Percentiles rank a stretch among this genome's conserved stretches.
Evolutionary conservation across 257 asterid species (phyloP).

Genomic region (Catharanthus roseus): DNA sequence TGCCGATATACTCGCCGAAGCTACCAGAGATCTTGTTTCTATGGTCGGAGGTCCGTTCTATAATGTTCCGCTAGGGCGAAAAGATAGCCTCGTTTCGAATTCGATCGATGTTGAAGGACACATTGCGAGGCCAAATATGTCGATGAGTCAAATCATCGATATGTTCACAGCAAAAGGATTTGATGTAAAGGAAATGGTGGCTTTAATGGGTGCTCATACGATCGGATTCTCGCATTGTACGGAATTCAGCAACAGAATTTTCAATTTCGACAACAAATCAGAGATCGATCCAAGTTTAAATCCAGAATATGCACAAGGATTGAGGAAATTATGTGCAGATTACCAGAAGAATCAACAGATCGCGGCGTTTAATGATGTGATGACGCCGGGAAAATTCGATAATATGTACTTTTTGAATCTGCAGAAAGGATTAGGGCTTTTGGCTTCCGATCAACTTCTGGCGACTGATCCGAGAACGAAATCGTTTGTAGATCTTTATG

Average conservation of each 20-base stretch:
- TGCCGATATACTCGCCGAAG: slow-evolving; percentile 70
- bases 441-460: slow-evolving; percentile 59
- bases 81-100: slow-evolving; percentile 43
- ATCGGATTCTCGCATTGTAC: slow-evolving; percentile 79
- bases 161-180: slow-evolving; percentile 42
- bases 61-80: slow-evolving; percentile 53
- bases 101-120: slow-evolving; percentile 63
- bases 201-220: slow-evolving; percentile 77
- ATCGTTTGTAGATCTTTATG: slow-evolving; percentile 64
- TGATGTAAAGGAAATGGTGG: slow-evolving; percentile 60
- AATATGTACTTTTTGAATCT: slow-evolving; percentile 51
- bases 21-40: slow-evolving; percentile 59
- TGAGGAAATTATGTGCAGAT: slow-evolving; percentile 45
- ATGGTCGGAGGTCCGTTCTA: slow-evolving; percentile 83
- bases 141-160: slow-evolving; percentile 39
- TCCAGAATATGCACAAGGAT: slow-evolving; percentile 41
- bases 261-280: slow-evolving; percentile 30
- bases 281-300: slow-evolving; percentile 55
- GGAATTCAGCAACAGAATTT: slow-evolving; percentile 55
- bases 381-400: slow-evolving; percentile 82
- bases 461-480: slow-evolving; percentile 56
- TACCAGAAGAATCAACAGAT: slow-evolving; percentile 27
- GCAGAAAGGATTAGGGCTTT: slow-evolving; percentile 50
- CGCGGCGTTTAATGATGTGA: slow-evolving; percentile 77
- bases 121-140: slow-evolving; percentile 60